Evolutionary conservation across 202 grass and related monocot species (phyloP).

Genomic region (Carex arenaria): DNA sequence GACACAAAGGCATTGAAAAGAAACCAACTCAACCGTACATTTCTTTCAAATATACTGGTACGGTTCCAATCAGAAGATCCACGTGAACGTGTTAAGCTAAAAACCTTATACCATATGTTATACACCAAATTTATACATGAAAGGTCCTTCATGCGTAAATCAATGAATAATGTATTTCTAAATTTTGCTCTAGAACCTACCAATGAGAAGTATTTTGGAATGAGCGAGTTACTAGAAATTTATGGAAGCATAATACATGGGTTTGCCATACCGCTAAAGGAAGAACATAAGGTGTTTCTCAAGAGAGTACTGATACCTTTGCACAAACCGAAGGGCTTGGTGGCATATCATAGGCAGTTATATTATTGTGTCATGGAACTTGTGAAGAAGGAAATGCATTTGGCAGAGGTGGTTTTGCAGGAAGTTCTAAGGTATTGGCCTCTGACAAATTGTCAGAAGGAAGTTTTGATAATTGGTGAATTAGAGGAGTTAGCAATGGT

Average conservation of each 20-base stretch:
- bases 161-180: slow-evolving; percentile 48
- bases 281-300: slow-evolving; percentile 69
- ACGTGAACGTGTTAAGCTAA: slow-evolving; percentile 62
- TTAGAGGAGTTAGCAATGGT: slow-evolving; percentile 57
- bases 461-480: slow-evolving; percentile 82
- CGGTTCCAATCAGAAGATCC: slow-evolving; percentile 82
- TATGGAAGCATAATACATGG: slow-evolving; percentile 90
- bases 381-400: slow-evolving; percentile 43
- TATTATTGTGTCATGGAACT: slow-evolving; percentile 75
- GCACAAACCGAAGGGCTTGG: slow-evolving; percentile 47
- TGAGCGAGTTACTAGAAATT: slow-evolving; percentile 75
- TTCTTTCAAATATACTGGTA: slow-evolving; percentile 40
- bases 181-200: slow-evolving; percentile 32
- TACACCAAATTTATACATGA: slow-evolving; percentile 72
- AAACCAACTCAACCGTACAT: slow-evolving; percentile 45
- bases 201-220: slow-evolving; percentile 34
- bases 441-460: slow-evolving; percentile 72
- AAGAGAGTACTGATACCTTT: slow-evolving; percentile 66
- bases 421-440: slow-evolving; percentile 65
- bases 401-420: slow-evolving; percentile 39
- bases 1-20: slow-evolving; percentile 34
- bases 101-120: slow-evolving; percentile 57
- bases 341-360: slow-evolving; percentile 69
- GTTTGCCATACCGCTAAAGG: slow-evolving; percentile 76
- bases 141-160: slow-evolving; percentile 68